Percentiles rank a stretch among this genome's conserved stretches.
Evolutionary conservation across 805 yeast genomes (phyloP).

Genomic region (Diddensiella santjacobensis): DNA sequence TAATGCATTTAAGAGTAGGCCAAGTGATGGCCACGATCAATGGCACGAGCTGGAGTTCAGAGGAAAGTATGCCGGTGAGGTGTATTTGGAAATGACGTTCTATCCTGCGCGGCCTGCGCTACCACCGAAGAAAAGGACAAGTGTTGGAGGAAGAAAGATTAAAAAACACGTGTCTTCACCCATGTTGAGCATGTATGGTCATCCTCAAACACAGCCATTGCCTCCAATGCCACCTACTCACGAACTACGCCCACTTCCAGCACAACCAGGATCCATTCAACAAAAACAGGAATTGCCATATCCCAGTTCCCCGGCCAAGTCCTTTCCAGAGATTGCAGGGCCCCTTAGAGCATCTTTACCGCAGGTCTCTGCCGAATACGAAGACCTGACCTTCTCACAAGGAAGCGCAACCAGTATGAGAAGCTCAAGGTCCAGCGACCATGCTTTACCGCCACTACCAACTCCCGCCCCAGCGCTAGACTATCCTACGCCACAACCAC

Average conservation of each 20-base stretch:
- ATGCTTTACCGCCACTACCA: neutral
- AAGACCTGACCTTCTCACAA: neutral
- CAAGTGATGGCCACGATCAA: constrained; percentile 72
- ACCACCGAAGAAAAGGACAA: constrained; percentile 19
- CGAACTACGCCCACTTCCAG: constrained; percentile 6
- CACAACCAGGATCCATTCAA: constrained; percentile 2
- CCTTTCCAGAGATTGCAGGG: neutral
- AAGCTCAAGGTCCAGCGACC: constrained; percentile 2
- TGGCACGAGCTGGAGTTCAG: constrained; percentile 75
- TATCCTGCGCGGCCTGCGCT: constrained; percentile 49
- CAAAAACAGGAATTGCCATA: neutral
- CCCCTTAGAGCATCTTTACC: neutral
- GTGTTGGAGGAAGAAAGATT: neutral
- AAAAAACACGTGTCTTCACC: neutral
- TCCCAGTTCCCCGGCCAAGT: neutral
- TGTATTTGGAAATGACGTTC: constrained; percentile 88
- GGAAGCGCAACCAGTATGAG: constrained; percentile 1
- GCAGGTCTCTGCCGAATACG: neutral
- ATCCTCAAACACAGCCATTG: neutral
- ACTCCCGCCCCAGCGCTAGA: neutral
- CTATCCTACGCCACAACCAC: neutral
- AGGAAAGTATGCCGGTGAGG: constrained; percentile 78
- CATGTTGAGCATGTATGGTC: neutral
- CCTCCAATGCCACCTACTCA: constrained; percentile 1
- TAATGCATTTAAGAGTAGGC: constrained; percentile 61